Conservation (phyloP, 148 eudicot genomes). For the Linanthus parryae region DNA sequence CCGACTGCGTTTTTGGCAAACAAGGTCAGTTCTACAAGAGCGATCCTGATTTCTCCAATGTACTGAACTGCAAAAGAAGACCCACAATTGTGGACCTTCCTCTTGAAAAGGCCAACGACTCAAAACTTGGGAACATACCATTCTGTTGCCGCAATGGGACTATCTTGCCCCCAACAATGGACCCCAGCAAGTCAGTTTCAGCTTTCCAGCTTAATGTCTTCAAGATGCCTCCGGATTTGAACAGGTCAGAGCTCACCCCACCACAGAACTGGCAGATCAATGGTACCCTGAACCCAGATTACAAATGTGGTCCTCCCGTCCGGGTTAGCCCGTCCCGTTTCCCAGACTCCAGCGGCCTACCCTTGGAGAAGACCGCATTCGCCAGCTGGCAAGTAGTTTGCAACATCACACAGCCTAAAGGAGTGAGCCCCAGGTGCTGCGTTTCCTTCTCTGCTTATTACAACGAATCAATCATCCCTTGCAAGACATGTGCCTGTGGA, state of each 20-base stretch:
- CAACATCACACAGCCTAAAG: constrained; percentile 30
- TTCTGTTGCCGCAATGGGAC: constrained; percentile 76
- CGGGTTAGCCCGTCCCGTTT: constrained; percentile 30
- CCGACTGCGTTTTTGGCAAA: constrained; percentile 41
- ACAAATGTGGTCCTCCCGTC: constrained; percentile 38
- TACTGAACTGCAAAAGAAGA: constrained; percentile 48
- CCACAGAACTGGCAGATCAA: constrained; percentile 34
- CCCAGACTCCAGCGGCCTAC: constrained; percentile 20
- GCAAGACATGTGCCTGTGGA: constrained; percentile 70
- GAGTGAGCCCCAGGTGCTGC: constrained; percentile 35
- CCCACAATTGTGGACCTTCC: constrained; percentile 70
- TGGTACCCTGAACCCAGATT: constrained; percentile 32
- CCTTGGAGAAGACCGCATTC: constrained; percentile 26
- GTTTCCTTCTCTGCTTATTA: constrained; percentile 51
- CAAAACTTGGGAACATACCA: constrained; percentile 41
- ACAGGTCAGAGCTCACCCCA: constrained; percentile 24
- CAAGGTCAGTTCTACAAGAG: constrained; percentile 41
- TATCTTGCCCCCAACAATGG: constrained; percentile 57
- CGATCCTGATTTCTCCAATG: constrained; percentile 50
- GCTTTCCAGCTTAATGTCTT: constrained; percentile 30
- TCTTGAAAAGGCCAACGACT: constrained; percentile 39
- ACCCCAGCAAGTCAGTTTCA: constrained; percentile 53
- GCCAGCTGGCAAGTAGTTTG: constrained; percentile 64
- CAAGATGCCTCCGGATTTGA: constrained; percentile 30
- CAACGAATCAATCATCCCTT: constrained; percentile 45